These are phyloP conservation scores for Pisolithus microcarpus DNA, from an alignment of 768 basidiomycete species.

Conservation along the genomic window DNA sequence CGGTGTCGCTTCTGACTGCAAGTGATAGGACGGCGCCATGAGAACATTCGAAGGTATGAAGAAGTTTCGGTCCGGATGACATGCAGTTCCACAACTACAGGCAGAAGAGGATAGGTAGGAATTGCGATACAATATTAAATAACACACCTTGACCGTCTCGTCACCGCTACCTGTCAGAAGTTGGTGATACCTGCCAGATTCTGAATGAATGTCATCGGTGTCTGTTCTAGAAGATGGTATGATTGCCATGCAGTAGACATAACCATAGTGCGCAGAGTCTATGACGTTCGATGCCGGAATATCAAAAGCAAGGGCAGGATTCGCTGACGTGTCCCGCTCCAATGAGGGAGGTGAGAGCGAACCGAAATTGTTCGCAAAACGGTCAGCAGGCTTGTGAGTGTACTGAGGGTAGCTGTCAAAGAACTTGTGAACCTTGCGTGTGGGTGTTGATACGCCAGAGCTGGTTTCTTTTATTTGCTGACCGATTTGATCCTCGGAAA, in stretches of 20 bases:
- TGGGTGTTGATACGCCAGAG: constrained; percentile 30
- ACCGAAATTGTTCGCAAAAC: constrained; percentile 52
- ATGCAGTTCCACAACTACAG: constrained; percentile 63
- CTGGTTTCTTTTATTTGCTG: constrained; percentile 2
- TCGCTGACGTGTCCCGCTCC: constrained; percentile 21
- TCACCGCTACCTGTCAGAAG: constrained; percentile 89
- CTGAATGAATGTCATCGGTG: constrained; percentile 22
- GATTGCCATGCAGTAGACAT: constrained; percentile 77
- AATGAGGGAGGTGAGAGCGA: constrained; percentile 26
- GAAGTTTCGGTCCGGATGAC: constrained; percentile 35
- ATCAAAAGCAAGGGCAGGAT: constrained; percentile 29
- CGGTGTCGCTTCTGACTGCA: constrained; percentile 63
- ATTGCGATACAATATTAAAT: background rate
- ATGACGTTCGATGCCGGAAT: constrained; percentile 68
- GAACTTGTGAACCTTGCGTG: constrained; percentile 72
- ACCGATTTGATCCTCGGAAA: constrained; percentile 24
- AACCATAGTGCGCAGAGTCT: constrained; percentile 90
- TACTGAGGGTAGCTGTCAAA: constrained; percentile 85
- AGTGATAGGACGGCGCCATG: constrained; percentile 83
- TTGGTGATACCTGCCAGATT: constrained; percentile 28
- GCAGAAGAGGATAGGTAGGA: constrained; percentile 1
- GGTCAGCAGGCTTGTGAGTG: constrained; percentile 59
- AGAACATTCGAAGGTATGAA: constrained; percentile 63
- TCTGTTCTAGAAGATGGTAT: constrained; percentile 35
- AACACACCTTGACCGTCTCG: constrained; percentile 72